Base-by-base conservation (phyloP, 2,329 filamentous ascomycete species). In the Raffaelea deltoideospora region DNA sequence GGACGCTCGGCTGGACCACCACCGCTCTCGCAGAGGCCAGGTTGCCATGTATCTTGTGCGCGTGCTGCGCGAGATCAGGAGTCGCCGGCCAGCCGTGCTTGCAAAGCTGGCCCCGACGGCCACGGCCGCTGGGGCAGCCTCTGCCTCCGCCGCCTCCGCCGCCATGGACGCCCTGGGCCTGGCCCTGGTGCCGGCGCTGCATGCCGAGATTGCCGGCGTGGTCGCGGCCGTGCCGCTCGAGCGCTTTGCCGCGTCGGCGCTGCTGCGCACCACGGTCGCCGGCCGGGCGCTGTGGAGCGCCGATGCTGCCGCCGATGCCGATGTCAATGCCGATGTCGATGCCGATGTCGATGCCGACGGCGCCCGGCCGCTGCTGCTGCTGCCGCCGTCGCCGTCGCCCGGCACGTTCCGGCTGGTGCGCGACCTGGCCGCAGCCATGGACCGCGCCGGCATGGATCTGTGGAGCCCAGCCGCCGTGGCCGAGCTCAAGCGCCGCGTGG, bases 231-330 rank as follows among this genome's bases (percentile, higher is more conserved):
- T 61, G 0, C 60, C 72, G 0, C 48, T 80, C 24, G 55, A 67
- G 36, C 50, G 64, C 35, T 63, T 76, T 35, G 46, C 54, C 2
- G 51, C 52, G n/a, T 50, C 51, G 3, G 53, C 59, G 0, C 53
- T 69, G 29, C 54, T 60, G 1, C 54, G 58, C 33, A 67, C 59
- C 37, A 58, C 50, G 21, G 65, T 82, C 1, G 64, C 67, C 3
- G 76, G 78, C 7, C 67, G 76, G 35, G 65, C 71, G 1, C 61
- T 95, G 0, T 95, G 87, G 87, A 85, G 92, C 51, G 83, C 82
- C 1, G 64, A 72, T 27, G 82, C 82, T 0, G 64, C 73, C n/a
- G 82, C 82, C 82, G 1, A 63, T 72, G 27, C 81, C 81, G 0
- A 64, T 73, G 20, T 53, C 93, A 30, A 88, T 88, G 0, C 66